Evolutionary conservation across 1,284 basidiomycete species (phyloP).

Genomic region (Microbotryomycetes sp.): DNA sequence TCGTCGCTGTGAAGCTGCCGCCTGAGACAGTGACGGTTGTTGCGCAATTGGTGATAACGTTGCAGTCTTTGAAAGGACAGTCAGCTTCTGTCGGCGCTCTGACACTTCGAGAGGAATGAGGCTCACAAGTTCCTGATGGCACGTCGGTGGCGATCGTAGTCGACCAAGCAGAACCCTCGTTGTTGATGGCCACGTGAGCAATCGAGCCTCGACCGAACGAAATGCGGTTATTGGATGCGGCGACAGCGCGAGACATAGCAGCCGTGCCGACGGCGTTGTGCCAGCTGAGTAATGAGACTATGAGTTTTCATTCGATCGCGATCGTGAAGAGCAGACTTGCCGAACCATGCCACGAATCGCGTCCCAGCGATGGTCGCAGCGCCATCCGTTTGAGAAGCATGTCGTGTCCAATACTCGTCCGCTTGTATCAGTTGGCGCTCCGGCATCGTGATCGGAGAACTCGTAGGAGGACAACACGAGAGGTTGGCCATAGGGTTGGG

Average conservation of each 20-base stretch:
- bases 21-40: slow-evolving; percentile 50
- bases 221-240: neutral
- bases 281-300: neutral
- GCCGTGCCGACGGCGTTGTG: neutral
- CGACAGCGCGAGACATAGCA: neutral
- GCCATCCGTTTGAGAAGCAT: slow-evolving; percentile 12
- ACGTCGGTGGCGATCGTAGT: slow-evolving; percentile 54
- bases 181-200: slow-evolving; percentile 62
- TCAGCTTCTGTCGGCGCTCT: neutral
- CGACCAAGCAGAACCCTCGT: slow-evolving; percentile 53
- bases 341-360: slow-evolving; percentile 8
- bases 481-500: slow-evolving; percentile 55
- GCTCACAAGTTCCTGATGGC: slow-evolving; percentile 49
- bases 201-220: slow-evolving; percentile 25
- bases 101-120: neutral
- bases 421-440: slow-evolving; percentile 50
- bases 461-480: slow-evolving; percentile 57
- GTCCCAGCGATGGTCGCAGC: slow-evolving; percentile 22
- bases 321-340: neutral
- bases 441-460: slow-evolving; percentile 51
- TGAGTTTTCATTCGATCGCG: neutral
- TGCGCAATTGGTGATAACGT: slow-evolving; percentile 53
- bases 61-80: slow-evolving; percentile 47
- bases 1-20: slow-evolving; percentile 52
- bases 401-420: neutral